Percentiles rank a stretch among this genome's conserved stretches.
Evolutionary conservation across 1,284 basidiomycete species (phyloP).

Genomic region (Apiotrichum siamense): DNA sequence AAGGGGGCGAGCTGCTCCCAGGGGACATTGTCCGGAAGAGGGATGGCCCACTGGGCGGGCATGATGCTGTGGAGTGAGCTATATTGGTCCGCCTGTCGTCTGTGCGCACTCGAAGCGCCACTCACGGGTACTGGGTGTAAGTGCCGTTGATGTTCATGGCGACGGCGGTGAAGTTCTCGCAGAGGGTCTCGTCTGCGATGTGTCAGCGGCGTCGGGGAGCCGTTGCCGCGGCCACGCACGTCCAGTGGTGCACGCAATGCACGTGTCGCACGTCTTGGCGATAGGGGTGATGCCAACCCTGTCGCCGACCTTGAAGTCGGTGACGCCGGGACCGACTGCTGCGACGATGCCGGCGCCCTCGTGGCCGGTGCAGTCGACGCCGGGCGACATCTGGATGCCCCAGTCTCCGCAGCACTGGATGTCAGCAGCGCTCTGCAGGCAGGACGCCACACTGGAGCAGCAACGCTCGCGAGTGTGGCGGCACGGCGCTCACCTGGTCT

Average conservation of each 20-base stretch:
- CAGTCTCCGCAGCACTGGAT: constrained; percentile 11
- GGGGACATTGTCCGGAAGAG: constrained; percentile 10
- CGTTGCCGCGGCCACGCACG: constrained; percentile 2
- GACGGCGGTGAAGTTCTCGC: constrained; percentile 7
- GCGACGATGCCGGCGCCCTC: constrained; percentile 17
- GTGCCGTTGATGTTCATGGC: constrained; percentile 11
- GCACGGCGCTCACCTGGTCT: constrained; percentile 5
- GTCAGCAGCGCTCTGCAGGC: neutral
- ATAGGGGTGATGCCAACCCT: constrained; percentile 12
- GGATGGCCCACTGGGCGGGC: constrained; percentile 12
- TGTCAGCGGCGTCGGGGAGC: too few species aligned
- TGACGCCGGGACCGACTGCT: constrained; percentile 13
- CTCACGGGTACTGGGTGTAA: constrained; percentile 16
- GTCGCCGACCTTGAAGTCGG: constrained; percentile 15
- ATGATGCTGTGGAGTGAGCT: neutral
- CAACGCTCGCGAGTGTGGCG: too few species aligned
- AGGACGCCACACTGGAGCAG: too few species aligned
- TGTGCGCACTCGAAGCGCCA: neutral
- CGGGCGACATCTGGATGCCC: neutral
- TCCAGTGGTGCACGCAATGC: constrained; percentile 13
- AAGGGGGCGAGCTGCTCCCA: constrained; percentile 17
- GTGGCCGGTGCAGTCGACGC: constrained; percentile 18
- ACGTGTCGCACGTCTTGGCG: constrained; percentile 10
- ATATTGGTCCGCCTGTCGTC: too few species aligned
- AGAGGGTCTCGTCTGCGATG: constrained; percentile 13